phyloP scores from a whole-genome alignment of 108 stramenopile genomes.

The Schizochytrium sp. region DNA sequence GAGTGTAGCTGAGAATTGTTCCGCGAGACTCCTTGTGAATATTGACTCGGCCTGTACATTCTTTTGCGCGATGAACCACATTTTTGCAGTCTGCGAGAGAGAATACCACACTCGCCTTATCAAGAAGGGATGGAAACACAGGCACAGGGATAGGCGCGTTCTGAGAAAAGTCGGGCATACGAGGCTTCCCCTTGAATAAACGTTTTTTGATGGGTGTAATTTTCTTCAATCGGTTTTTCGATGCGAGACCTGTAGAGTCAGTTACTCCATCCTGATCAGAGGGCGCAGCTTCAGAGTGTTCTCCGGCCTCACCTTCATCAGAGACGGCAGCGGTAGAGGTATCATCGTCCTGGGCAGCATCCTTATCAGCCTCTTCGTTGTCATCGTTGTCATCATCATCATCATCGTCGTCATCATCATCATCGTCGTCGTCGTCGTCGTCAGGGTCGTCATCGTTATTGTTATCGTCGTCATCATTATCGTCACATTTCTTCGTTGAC shows the following conservation, averaged over 20 bases:
- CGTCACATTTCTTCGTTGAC: background rate
- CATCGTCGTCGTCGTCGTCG: background rate
- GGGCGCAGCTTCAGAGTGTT: background rate
- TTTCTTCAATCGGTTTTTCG: background rate
- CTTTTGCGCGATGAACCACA: conserved; percentile 65
- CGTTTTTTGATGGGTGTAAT: background rate
- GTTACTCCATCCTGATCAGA: background rate
- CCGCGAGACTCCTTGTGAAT: conserved; percentile 68
- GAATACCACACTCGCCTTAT: conserved; percentile 64
- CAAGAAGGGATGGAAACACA: conserved; percentile 1
- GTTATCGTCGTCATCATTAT: background rate
- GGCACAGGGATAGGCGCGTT: background rate
- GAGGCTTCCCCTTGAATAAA: background rate
- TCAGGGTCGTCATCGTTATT: background rate
- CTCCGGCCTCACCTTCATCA: background rate
- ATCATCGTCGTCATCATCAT: conserved; percentile 16
- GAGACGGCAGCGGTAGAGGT: background rate
- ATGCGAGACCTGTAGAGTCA: background rate
- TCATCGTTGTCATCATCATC: conserved; percentile 41
- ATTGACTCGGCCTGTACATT: conserved; percentile 72
- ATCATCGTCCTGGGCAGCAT: background rate
- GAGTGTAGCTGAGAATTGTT: conserved; percentile 69
- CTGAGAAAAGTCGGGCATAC: conserved; percentile 13
- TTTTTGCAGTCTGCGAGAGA: conserved; percentile 55
- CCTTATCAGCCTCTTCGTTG: conserved; percentile 23